Conservation (phyloP, 768 basidiomycete genomes). For the Leucocoprinus birnbaumii region DNA sequence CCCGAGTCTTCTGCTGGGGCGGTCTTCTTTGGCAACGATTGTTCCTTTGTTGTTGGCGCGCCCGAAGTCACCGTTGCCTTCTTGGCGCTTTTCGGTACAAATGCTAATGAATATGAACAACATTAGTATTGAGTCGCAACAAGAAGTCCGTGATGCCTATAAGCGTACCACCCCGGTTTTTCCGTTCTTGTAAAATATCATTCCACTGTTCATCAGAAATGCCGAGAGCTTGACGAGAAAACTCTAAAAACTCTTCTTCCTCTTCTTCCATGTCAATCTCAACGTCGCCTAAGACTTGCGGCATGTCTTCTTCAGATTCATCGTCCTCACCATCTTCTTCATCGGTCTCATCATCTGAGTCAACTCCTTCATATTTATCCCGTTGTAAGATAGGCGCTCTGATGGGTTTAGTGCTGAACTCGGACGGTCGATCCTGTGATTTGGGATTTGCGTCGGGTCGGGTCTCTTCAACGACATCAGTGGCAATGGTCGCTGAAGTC, state of each 20-base stretch:
- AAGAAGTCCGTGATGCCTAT: slow-evolving; percentile 12
- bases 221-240: slow-evolving; percentile 89
- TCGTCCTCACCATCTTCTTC: slow-evolving; percentile 49
- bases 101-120: slow-evolving; percentile 37
- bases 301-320: slow-evolving; percentile 78
- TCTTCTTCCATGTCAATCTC: slow-evolving; percentile 93
- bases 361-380: slow-evolving; percentile 85
- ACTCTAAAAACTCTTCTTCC: slow-evolving; percentile 92
- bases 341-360: slow-evolving; percentile 87
- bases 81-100: slow-evolving; percentile 46
- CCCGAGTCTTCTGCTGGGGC: too few species aligned
- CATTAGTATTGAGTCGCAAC: not conserved
- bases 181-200: slow-evolving; percentile 78
- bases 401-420: slow-evolving; percentile 40
- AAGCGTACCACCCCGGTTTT: slow-evolving; percentile 73
- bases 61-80: slow-evolving; percentile 13
- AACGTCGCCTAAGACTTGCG: slow-evolving; percentile 78
- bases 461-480: slow-evolving; percentile 34
- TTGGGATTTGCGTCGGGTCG: slow-evolving; percentile 9
- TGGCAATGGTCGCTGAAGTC: slow-evolving; percentile 40
- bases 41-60: not conserved
- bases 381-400: slow-evolving; percentile 80
- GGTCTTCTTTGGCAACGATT: not conserved
- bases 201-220: slow-evolving; percentile 88
- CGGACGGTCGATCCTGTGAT: slow-evolving; percentile 1